Evolutionary conservation across 2,329 filamentous ascomycete species (phyloP), one percentile per base, ranked within the genome.

Genomic region (Nemania bipapillata): DNA sequence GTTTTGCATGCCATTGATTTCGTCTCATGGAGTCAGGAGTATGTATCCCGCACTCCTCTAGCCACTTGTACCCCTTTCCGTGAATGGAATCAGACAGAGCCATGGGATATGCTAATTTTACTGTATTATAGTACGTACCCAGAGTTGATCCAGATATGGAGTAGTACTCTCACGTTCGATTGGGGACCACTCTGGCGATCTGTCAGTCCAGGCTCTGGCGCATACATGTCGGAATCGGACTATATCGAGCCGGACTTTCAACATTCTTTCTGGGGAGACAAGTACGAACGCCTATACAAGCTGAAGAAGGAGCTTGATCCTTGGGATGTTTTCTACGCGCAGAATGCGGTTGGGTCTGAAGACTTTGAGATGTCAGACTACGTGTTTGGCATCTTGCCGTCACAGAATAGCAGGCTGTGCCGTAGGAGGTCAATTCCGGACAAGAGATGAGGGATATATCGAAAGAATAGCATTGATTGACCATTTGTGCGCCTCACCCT

Each of bases 301-400:
- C 65, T 81, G 0, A 82, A 82, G 75, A 75, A 79, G 68, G 70
- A 77, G 66, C 68, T 78, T 22, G 79, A 82, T 15, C 79, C 80
- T n/a, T 74, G 73, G 28, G 76, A 77, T 6, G 56, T 81, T 0
- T 80, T 81, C 28, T 80, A 80, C 53, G 76, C 78, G 6, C 76
- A 78, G 35, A 79, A 77, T 20, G 80, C 79, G 20, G 79, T 81
- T 7, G 80, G 80, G 0, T 79, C 77, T 6, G 80, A 82, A 68
- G 75, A 81, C 47, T 82, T 81, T 77, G 73, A 79, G 68, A 75
- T 74, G 73, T 72, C 71, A 11, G 74, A 73, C 22, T 70, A 62
- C 26, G 71, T 77, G n/a, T 73, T 76, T 49, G 74, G 74, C 4
- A 73, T 70, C 22, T 45, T 77, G 62, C 75, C 75, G 5, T 74